These are phyloP conservation scores for Ophiocordyceps camponoti-leonardi DNA, from an alignment of 2,329 filamentous ascomycete genomes.

Conservation along the genomic window DNA sequence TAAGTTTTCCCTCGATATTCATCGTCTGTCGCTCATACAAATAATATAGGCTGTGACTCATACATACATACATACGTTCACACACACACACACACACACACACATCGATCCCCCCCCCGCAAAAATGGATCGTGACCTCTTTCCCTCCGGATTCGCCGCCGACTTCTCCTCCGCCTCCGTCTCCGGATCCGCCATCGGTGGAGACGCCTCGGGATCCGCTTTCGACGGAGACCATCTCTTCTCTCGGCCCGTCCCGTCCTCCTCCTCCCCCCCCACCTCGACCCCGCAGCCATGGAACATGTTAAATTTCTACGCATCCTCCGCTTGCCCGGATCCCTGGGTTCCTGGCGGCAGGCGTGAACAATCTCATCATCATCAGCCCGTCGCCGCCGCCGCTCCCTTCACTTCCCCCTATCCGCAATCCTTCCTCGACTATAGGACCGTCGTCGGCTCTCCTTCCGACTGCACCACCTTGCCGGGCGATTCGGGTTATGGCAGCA, in stretches of 20 bases:
- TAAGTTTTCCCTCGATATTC: too few species aligned
- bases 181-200: not conserved
- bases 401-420: slow-evolving; percentile 6
- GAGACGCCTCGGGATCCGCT: not conserved
- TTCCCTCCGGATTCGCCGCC: too few species aligned
- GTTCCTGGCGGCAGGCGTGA: slow-evolving; percentile 16
- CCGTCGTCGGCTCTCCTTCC: slow-evolving; percentile 15
- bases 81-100: too few species aligned
- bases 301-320: slow-evolving; percentile 17
- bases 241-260: not conserved
- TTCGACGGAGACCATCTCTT: not conserved
- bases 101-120: too few species aligned
- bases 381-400: slow-evolving; percentile 9
- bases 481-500: slow-evolving; percentile 32
- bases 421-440: slow-evolving; percentile 10
- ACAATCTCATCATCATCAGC: slow-evolving; percentile 1
- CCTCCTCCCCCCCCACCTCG: too few species aligned
- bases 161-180: too few species aligned
- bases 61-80: too few species aligned
- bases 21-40: too few species aligned
- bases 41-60: too few species aligned
- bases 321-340: slow-evolving; percentile 23
- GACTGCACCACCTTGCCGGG: slow-evolving; percentile 21
- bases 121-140: too few species aligned
- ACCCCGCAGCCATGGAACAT: slow-evolving; percentile 7